Evolutionary conservation across 2,329 filamentous ascomycete species (phyloP), one percentile per base, ranked within the genome.

Genomic region (Colletotrichum liaoningense): DNA sequence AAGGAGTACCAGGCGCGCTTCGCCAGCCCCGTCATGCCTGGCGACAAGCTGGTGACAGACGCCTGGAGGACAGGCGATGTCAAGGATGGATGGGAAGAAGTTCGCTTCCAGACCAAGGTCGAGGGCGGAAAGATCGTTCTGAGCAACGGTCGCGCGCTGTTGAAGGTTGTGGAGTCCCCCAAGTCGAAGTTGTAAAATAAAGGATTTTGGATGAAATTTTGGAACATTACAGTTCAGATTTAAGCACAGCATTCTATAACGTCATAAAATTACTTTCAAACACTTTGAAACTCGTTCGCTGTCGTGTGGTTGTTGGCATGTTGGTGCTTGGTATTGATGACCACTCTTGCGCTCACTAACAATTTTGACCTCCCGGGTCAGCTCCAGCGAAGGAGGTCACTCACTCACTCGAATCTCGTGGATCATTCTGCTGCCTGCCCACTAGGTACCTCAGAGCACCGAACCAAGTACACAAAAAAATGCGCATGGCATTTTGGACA

Each of bases 1-100:
- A 94, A 91, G 84, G 94, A 97, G 83, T 98, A 96, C 86, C 94
- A 96, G 85, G 95, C 95, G 22, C 88, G 95, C 56, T 98, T 98
- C 81, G 94, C 94, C 14, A 93, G 91, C 75, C 95, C 95, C 1
- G 95, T 98, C 9, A 92, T 90, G 80, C 94, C 95, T 0, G 94
- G 93, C 26, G 94, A 97, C 81, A 95, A 93, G 85, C 88, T 98
- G 35, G 89, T 94, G 46, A 94, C 92, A 6, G 91, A 94, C 80
- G 94, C 94, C 63, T 98, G 95, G 95, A 88, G 88, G 80, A 94
- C 90, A 26, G 95, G 95, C 1, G 86, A 92, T 77, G 83, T 85
- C 77, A 88, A 91, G 80, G 89, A 88, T 56, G 88, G 84, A 1
- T 97, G 90, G 84, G 95, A 98, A 83, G 95, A 98, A 82, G 86